These are phyloP conservation scores for Paramecium bursaria DNA, from an alignment of 73 alveolate genomes.

Conservation along the genomic window DNA sequence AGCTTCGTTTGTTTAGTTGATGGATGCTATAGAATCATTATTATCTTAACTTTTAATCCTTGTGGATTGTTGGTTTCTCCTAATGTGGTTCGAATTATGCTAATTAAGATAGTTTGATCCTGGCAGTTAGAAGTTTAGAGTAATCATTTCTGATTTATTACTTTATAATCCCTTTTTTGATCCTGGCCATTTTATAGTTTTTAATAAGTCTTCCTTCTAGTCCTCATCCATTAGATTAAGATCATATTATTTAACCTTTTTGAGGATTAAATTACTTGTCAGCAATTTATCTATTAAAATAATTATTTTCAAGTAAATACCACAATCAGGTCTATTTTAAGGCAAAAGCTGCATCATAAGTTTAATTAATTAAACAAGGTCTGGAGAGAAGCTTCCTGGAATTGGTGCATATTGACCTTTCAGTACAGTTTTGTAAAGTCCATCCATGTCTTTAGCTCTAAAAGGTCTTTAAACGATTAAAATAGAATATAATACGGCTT, in stretches of 20 bases:
- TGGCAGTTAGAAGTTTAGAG: slow-evolving; percentile 33
- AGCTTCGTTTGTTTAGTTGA: slow-evolving; percentile 29
- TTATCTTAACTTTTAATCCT: slow-evolving; percentile 44
- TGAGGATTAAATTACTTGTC: background rate
- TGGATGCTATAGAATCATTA: background rate
- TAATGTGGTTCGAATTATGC: slow-evolving; percentile 47
- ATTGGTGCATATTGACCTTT: slow-evolving; percentile 78
- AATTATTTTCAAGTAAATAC: background rate
- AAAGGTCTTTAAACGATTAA: slow-evolving; percentile 73
- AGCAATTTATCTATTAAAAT: too few species aligned
- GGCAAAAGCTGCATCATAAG: slow-evolving; percentile 72
- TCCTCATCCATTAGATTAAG: background rate
- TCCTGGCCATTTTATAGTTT: slow-evolving; percentile 54
- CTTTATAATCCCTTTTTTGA: slow-evolving; percentile 19
- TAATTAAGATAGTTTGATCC: slow-evolving; percentile 40
- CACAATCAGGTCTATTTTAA: slow-evolving; percentile 73
- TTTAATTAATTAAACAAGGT: slow-evolving; percentile 65
- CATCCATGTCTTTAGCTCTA: slow-evolving; percentile 90
- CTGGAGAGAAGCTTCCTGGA: slow-evolving; percentile 74
- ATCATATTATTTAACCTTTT: slow-evolving; percentile 22
- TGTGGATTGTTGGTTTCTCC: slow-evolving; percentile 32
- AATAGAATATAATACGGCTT: slow-evolving; percentile 64
- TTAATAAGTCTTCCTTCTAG: slow-evolving; percentile 14
- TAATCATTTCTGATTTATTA: slow-evolving; percentile 42
- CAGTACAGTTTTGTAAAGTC: slow-evolving; percentile 77